A percentile compares a stretch with the other conserved stretches of the same genome.
Conservation (phyloP, 805 yeast genomes). For the Candida tallmaniae region DNA sequence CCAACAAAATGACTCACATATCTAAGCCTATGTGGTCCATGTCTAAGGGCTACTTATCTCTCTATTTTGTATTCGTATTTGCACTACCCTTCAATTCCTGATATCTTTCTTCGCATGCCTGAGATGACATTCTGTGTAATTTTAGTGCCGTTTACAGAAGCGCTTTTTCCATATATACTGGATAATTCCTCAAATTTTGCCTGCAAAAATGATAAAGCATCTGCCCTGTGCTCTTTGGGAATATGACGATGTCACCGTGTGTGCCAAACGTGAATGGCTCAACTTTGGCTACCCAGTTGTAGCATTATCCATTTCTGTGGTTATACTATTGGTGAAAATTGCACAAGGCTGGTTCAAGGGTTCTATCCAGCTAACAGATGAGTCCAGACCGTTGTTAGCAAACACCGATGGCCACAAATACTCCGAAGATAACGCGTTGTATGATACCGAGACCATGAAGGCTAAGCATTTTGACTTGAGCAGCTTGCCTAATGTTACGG, state of each 20-base stretch:
- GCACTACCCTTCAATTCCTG: too few species aligned
- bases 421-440: background rate
- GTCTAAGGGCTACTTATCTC: too few species aligned
- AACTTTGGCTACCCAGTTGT: slow-evolving; percentile 31
- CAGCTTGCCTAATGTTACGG: slow-evolving; percentile 46
- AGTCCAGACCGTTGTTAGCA: slow-evolving; percentile 32
- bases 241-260: slow-evolving; percentile 56
- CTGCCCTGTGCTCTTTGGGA: slow-evolving; percentile 39
- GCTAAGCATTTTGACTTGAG: slow-evolving; percentile 65
- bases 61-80: too few species aligned
- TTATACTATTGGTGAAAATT: slow-evolving; percentile 20
- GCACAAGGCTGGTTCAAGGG: slow-evolving; percentile 11
- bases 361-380: slow-evolving; percentile 17
- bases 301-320: slow-evolving; percentile 24
- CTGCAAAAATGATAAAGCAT: slow-evolving; percentile 2
- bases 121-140: too few species aligned
- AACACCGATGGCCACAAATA: background rate
- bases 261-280: slow-evolving; percentile 40
- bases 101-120: too few species aligned
- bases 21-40: too few species aligned
- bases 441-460: slow-evolving; percentile 27
- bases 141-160: background rate
- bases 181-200: background rate
- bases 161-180: background rate
- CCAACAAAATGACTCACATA: too few species aligned